Evolutionary conservation across 768 basidiomycete genomes (phyloP).

Genomic region (Boletus coccyginus): DNA sequence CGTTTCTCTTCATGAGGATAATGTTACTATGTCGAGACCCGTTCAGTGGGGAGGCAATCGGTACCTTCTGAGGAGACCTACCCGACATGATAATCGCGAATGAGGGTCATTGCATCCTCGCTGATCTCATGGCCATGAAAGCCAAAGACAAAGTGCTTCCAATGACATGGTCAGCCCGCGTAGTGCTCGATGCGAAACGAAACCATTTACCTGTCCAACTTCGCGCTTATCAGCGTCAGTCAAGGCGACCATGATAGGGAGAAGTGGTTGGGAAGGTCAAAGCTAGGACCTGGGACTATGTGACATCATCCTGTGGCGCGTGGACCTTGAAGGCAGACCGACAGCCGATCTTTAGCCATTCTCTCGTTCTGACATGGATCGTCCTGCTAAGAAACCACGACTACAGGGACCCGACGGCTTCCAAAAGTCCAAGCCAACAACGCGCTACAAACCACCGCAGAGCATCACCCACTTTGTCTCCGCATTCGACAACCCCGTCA

Average conservation of each 20-base stretch:
- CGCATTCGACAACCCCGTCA: slow-evolving; percentile 18
- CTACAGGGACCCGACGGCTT: slow-evolving; percentile 30
- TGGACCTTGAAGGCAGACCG: no score
- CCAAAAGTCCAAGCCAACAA: slow-evolving; percentile 18
- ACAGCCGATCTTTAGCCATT: no score
- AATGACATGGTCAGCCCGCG: background rate
- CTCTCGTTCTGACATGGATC: slow-evolving; percentile 4
- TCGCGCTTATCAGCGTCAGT: slow-evolving; percentile 41
- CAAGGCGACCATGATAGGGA: slow-evolving; percentile 21
- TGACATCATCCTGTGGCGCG: no score
- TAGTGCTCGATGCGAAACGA: background rate
- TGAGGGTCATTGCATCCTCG: slow-evolving; percentile 52
- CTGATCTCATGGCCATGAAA: slow-evolving; percentile 58
- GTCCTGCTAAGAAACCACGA: slow-evolving; percentile 13
- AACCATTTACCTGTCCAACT: slow-evolving; percentile 41
- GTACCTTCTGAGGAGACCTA: slow-evolving; percentile 15
- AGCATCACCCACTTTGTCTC: slow-evolving; percentile 30
- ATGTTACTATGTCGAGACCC: slow-evolving; percentile 40
- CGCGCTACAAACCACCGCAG: slow-evolving; percentile 24
- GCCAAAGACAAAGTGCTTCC: slow-evolving; percentile 71
- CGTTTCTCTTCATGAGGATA: slow-evolving; percentile 69
- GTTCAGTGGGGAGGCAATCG: background rate
- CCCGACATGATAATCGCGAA: slow-evolving; percentile 62
- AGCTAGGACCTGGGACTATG: background rate
- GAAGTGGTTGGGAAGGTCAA: background rate